Evolutionary conservation across 2,329 filamentous ascomycete species (phyloP).

Genomic region (Talaromyces rugulosus): DNA sequence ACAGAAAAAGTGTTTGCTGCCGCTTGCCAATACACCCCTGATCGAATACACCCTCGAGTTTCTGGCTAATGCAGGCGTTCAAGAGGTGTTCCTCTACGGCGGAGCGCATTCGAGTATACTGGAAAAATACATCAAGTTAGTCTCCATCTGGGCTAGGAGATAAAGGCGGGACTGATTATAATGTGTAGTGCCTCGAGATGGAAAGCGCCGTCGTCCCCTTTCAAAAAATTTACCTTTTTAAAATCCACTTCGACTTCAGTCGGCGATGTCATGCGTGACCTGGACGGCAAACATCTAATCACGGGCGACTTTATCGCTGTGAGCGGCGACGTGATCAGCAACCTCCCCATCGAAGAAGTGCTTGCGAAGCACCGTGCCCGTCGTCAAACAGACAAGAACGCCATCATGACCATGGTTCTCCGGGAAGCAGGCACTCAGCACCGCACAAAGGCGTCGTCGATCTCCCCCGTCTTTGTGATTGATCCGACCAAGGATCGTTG

Average conservation of each 20-base stretch:
- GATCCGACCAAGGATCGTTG: conserved; percentile 76
- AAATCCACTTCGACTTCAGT: conserved; percentile 82
- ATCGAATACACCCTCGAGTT: conserved; percentile 99
- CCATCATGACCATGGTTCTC: conserved; percentile 95
- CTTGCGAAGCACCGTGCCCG: conserved; percentile 76
- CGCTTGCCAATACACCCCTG: conserved; percentile 86
- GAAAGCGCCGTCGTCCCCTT: conserved; percentile 69
- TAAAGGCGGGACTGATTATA: conserved; percentile 12
- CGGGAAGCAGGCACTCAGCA: conserved; percentile 71
- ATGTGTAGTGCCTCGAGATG: conserved; percentile 63
- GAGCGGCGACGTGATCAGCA: conserved; percentile 88
- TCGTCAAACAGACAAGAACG: conserved; percentile 79
- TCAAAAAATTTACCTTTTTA: conserved; percentile 76
- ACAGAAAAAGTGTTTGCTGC: conserved; percentile 71
- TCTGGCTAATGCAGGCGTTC: conserved; percentile 89
- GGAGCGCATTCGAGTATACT: conserved; percentile 82
- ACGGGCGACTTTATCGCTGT: conserved; percentile 88
- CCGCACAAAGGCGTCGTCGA: conserved; percentile 69
- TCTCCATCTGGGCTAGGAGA: not conserved
- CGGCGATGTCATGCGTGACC: conserved; percentile 89
- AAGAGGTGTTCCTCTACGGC: conserved; percentile 89
- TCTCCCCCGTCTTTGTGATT: conserved; percentile 79
- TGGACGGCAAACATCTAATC: conserved; percentile 81
- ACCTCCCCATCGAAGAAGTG: conserved; percentile 75
- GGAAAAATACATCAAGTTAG: conserved; percentile 73